Base-by-base conservation (phyloP, 805 yeast species). In the Vanderwaltozyma verrucispora region DNA sequence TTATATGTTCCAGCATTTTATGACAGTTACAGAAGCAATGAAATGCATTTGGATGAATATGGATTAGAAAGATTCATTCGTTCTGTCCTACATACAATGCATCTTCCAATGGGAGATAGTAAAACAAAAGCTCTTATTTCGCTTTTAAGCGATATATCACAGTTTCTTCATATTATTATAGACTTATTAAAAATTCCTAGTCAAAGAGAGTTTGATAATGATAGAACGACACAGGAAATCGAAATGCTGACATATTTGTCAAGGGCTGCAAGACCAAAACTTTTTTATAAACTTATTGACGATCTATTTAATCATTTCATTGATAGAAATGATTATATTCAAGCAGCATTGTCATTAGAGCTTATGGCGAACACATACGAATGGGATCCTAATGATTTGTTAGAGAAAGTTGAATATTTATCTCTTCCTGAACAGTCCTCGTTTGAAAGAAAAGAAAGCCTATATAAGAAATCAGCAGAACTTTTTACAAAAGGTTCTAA, bases 161-260 rank as follows among this genome's bases (percentile, higher is more conserved):
- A 75, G 18, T 82, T 83, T 58, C 60, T 84, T 40, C 74, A 69
- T 37, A 74, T 76, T 13, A 67, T 82, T 50, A 69, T 35, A 8
- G 19, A 18, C 74, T 71, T 81, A 48, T 73, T 73, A 48, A 71
- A 73, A 40, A 85, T 86, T 40, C 95, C 95, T 12, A 71, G 69
- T 33, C 87, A 87, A 15, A 77, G 77, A 30, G 94, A 85, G 51
- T 87, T 81, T 58, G 89, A 82, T 49, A 89, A 83, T 55, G 95
- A 86, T 58, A 68, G 95, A 51, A 78, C 87, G 5, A 80, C 82
- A 71, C 82, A 80, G 54, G 75, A 75, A 42, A 67, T 86, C 53
- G 80, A 79, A 49, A 77, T 85, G 50, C 74, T 83, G 44, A 78
- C 86, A 30, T 84, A 75, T 60, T 67, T 86, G 57, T 72, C 80